Evolutionary conservation across 495 filamentous ascomycete genomes (phyloP).

Genomic region (Neurospora terricola): DNA sequence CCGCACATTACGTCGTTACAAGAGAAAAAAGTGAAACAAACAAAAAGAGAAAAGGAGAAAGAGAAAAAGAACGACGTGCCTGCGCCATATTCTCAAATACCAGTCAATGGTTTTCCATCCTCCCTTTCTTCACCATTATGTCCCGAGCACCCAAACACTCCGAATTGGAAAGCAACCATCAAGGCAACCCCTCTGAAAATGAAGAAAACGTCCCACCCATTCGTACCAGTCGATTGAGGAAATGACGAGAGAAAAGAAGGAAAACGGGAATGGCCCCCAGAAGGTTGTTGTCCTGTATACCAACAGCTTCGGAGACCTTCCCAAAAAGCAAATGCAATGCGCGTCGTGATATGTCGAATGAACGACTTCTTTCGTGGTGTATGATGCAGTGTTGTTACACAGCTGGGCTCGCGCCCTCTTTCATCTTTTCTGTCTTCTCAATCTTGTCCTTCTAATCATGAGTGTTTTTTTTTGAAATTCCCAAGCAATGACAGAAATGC

Average conservation of each 20-base stretch:
- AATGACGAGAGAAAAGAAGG: not conserved
- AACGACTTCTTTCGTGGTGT: not conserved
- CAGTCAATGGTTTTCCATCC: not conserved
- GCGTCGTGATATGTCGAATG: not conserved
- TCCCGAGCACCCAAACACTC: not conserved
- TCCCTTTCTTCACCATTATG: not conserved
- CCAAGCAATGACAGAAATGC: not conserved
- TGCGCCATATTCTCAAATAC: not conserved
- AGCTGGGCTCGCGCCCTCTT: slow-evolving; percentile 13
- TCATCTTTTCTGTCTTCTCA: slow-evolving; percentile 5
- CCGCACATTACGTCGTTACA: not conserved
- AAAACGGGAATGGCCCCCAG: not conserved
- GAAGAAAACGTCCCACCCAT: not conserved
- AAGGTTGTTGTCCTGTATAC: not conserved
- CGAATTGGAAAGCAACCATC: not conserved
- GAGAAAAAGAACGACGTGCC: not conserved
- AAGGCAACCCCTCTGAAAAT: not conserved
- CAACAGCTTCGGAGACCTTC: not conserved
- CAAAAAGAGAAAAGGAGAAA: not conserved
- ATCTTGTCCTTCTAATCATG: not conserved
- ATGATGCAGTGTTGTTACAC: not conserved
- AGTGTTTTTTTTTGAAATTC: not conserved
- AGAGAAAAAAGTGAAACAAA: slow-evolving; percentile 2
- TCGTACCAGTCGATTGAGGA: not conserved
- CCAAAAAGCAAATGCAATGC: not conserved